Evolutionary conservation across 2,329 filamentous ascomycete genomes (phyloP).

Genomic region (Fusarium sp.): DNA sequence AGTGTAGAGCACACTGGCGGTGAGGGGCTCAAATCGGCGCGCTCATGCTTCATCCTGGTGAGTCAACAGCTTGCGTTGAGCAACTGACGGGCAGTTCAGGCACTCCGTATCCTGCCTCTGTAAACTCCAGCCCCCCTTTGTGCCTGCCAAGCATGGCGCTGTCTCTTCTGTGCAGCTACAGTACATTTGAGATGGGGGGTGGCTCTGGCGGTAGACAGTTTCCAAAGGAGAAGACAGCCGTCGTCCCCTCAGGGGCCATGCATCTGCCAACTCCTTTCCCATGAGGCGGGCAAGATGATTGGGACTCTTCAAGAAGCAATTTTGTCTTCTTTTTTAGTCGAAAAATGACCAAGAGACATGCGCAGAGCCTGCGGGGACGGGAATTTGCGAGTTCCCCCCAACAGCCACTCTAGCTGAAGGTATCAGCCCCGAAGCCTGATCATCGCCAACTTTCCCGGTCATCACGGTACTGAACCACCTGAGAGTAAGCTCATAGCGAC

Average conservation of each 20-base stretch:
- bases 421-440: background rate
- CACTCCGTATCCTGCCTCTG: background rate
- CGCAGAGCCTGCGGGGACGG: background rate
- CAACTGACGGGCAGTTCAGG: no score
- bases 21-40: background rate
- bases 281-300: background rate
- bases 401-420: background rate
- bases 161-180: background rate
- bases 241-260: background rate
- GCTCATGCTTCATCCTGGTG: background rate
- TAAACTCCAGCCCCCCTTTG: background rate
- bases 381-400: background rate
- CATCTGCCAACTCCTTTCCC: background rate
- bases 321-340: background rate
- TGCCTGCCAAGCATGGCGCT: background rate
- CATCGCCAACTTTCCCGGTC: background rate
- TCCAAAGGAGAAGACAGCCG: background rate
- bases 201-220: background rate
- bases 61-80: background rate
- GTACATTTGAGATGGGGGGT: background rate
- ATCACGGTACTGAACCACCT: background rate
- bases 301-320: background rate
- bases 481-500: background rate
- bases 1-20: background rate
- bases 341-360: background rate